Evolutionary conservation across 23 red algal species (phyloP).

Genomic region (Gracilaria vermiculophylla): DNA sequence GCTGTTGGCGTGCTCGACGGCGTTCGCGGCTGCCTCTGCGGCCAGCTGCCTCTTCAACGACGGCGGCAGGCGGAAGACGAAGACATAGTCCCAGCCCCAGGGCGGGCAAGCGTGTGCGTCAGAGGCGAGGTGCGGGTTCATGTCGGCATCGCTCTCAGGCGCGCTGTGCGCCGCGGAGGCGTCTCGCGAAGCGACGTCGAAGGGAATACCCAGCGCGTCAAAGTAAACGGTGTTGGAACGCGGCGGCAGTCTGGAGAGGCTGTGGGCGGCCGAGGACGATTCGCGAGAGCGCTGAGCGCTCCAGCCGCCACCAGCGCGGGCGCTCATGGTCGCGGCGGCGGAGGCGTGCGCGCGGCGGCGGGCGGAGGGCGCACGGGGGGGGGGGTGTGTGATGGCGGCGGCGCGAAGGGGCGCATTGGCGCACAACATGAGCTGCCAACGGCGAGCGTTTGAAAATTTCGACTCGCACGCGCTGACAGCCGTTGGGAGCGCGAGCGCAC

Average conservation of each 20-base stretch:
- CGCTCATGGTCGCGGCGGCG: not conserved
- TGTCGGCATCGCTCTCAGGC: not conserved
- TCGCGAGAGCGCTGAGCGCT: not conserved
- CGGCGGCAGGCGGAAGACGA: slow-evolving; percentile 33
- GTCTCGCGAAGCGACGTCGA: not conserved
- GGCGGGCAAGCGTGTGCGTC: slow-evolving; percentile 29
- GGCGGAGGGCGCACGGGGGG: not conserved
- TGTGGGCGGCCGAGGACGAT: not conserved
- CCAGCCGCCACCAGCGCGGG: not conserved
- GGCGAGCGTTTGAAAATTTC: not conserved
- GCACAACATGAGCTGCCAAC: not conserved
- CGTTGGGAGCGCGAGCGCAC: not conserved
- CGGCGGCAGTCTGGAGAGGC: not conserved
- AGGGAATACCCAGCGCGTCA: not conserved
- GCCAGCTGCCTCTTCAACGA: not conserved
- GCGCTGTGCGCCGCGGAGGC: not conserved
- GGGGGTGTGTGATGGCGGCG: not conserved
- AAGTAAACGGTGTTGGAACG: not conserved
- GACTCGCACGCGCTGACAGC: not conserved
- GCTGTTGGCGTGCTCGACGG: not conserved
- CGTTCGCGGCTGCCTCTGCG: not conserved
- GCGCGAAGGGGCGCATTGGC: not conserved
- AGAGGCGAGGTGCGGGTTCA: not conserved
- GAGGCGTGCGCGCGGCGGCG: not conserved
- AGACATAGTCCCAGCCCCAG: slow-evolving; percentile 80